These are phyloP conservation scores for Lactarius trivialis DNA, from an alignment of 768 basidiomycete genomes.

Conservation along the genomic window DNA sequence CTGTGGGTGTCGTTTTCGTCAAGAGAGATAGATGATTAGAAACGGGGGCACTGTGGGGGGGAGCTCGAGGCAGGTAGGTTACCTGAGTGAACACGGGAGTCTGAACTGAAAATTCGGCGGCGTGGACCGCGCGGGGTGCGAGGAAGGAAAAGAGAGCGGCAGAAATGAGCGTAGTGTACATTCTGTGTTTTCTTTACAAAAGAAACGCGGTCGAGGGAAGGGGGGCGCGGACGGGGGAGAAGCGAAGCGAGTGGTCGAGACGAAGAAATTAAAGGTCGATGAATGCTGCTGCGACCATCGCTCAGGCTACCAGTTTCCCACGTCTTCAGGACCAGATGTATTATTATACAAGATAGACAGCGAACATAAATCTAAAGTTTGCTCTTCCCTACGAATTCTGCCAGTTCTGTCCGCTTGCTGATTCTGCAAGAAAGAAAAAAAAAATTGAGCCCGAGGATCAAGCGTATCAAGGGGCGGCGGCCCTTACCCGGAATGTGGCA, in stretches of 20 bases:
- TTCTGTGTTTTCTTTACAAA: slow-evolving; percentile 32
- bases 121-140: slow-evolving; percentile 45
- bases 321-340: background rate
- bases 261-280: background rate
- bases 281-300: background rate
- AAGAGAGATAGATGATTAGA: slow-evolving; percentile 1
- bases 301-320: background rate
- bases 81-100: slow-evolving; percentile 54
- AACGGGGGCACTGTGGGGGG: background rate
- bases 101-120: slow-evolving; percentile 50
- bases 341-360: background rate
- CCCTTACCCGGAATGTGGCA: slow-evolving; percentile 73
- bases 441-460: slow-evolving; percentile 5
- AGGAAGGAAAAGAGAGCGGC: slow-evolving; percentile 59
- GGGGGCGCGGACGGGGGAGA: slow-evolving; percentile 24
- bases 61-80: background rate
- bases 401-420: slow-evolving; percentile 60
- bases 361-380: slow-evolving; percentile 32
- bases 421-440: slow-evolving; percentile 38
- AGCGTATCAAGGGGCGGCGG: background rate
- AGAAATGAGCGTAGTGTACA: slow-evolving; percentile 78
- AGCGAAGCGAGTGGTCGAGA: slow-evolving; percentile 26
- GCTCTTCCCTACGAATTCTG: slow-evolving; percentile 51
- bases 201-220: background rate
- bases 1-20: slow-evolving; percentile 30